These are phyloP conservation scores for Backusella westeae DNA, from an alignment of 192 early-diverging fungal genomes.

Conservation along the genomic window DNA sequence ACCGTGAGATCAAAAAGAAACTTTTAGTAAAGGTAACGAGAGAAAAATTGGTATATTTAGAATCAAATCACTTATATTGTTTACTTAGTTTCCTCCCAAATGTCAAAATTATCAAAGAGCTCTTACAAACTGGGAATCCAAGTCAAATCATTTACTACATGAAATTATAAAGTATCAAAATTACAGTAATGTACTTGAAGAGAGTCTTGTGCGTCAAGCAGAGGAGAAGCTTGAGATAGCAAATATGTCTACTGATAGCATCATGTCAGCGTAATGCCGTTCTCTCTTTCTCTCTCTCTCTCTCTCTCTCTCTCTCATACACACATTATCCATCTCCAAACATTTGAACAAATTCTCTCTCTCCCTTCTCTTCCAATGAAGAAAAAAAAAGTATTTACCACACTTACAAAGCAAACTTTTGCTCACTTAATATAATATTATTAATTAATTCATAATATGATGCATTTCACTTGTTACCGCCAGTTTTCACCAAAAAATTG, in stretches of 20 bases:
- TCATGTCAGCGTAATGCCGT: neutral
- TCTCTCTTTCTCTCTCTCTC: neutral
- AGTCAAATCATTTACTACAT: constrained; percentile 72
- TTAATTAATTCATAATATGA: too few species aligned
- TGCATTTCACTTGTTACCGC: too few species aligned
- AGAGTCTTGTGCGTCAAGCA: constrained; percentile 14
- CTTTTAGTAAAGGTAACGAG: constrained; percentile 36
- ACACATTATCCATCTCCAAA: neutral
- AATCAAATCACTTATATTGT: neutral
- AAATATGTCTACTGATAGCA: neutral
- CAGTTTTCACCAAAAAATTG: too few species aligned
- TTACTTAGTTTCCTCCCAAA: constrained; percentile 54
- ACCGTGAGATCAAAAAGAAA: constrained; percentile 59
- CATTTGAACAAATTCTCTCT: neutral
- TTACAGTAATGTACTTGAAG: constrained; percentile 73
- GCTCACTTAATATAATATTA: neutral
- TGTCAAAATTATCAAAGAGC: constrained; percentile 62
- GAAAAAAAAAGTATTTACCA: neutral
- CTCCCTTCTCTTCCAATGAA: neutral
- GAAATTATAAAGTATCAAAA: constrained; percentile 85
- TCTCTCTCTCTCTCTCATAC: neutral
- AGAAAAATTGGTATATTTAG: neutral
- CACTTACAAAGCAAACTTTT: neutral
- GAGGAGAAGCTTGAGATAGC: neutral
- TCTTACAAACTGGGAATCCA: constrained; percentile 78